Conservation (phyloP, 2,329 filamentous ascomycete species). For the Pseudophaeomoniella oleicola region DNA sequence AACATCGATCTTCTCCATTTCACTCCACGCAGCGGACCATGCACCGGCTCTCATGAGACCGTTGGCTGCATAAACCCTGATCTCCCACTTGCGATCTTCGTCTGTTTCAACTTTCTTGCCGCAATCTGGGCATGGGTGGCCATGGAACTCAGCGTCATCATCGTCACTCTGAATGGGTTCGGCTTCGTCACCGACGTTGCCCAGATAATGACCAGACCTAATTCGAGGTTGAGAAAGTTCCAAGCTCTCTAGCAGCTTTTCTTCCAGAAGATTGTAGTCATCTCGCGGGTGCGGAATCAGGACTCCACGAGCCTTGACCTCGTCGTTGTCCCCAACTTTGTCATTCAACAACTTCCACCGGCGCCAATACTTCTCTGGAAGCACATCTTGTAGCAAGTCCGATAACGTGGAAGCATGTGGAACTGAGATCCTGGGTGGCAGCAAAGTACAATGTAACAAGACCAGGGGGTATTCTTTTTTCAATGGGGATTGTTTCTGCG, state of each 20-base stretch:
- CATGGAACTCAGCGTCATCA: slow-evolving; percentile 9
- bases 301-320: slow-evolving; percentile 42
- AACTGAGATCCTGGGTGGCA: slow-evolving; percentile 38
- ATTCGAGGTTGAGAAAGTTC: slow-evolving; percentile 40
- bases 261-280: slow-evolving; percentile 48
- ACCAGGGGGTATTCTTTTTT: slow-evolving; percentile 41
- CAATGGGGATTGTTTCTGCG: slow-evolving; percentile 14
- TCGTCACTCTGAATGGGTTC: slow-evolving; percentile 7
- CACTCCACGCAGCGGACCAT: slow-evolving; percentile 86
- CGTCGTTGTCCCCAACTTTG: slow-evolving; percentile 34
- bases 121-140: slow-evolving; percentile 35
- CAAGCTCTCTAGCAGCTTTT: slow-evolving; percentile 44
- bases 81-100: slow-evolving; percentile 37
- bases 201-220: slow-evolving; percentile 44
- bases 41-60: slow-evolving; percentile 83
- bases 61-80: slow-evolving; percentile 90
- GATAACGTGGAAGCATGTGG: slow-evolving; percentile 22
- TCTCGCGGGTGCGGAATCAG: slow-evolving; percentile 49
- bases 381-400: slow-evolving; percentile 31
- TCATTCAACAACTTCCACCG: slow-evolving; percentile 39
- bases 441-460: slow-evolving; percentile 44
- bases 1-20: slow-evolving; percentile 97
- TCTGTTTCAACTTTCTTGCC: slow-evolving; percentile 30
- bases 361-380: slow-evolving; percentile 30
- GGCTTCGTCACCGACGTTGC: slow-evolving; percentile 12